Percentiles rank a stretch among this genome's conserved stretches.
phyloP scores from a whole-genome alignment of 2,329 filamentous ascomycete genomes.

The Diaporthe vexans region DNA sequence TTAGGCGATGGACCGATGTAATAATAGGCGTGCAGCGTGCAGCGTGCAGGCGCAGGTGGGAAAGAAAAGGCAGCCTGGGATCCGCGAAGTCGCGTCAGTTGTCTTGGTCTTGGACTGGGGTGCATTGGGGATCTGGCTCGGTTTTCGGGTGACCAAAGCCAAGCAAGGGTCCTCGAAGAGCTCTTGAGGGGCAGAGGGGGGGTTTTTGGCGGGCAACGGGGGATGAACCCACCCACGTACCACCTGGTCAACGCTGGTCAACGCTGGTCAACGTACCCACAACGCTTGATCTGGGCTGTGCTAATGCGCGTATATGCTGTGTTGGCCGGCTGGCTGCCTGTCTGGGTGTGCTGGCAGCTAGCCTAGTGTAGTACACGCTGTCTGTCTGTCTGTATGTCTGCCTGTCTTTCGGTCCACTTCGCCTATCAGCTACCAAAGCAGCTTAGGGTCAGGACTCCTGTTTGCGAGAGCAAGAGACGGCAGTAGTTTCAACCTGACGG shows the following conservation, averaged over 20 bases:
- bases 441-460: slow-evolving; percentile 19
- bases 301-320: neutral
- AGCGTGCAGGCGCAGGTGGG: no score
- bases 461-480: slow-evolving; percentile 19
- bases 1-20: neutral
- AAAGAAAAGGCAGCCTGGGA: slow-evolving; percentile 19
- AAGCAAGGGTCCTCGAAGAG: slow-evolving; percentile 8
- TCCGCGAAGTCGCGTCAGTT: slow-evolving; percentile 33
- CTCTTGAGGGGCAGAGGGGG: neutral
- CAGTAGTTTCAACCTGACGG: slow-evolving; percentile 37
- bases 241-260: neutral
- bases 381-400: no score
- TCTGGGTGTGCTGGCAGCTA: slow-evolving; percentile 7
- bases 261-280: neutral
- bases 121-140: slow-evolving; percentile 1
- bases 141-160: slow-evolving; percentile 1
- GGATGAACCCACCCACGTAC: slow-evolving; percentile 17
- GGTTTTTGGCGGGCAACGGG: neutral
- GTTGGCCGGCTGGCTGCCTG: neutral
- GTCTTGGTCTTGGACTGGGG: neutral
- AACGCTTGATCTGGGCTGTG: slow-evolving; percentile 1
- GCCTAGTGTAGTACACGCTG: no score
- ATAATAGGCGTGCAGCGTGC: neutral
- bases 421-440: slow-evolving; percentile 29
- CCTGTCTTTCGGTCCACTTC: neutral